Conservation (phyloP, 331 rosid species). For the Stylosanthes scabra region DNA sequence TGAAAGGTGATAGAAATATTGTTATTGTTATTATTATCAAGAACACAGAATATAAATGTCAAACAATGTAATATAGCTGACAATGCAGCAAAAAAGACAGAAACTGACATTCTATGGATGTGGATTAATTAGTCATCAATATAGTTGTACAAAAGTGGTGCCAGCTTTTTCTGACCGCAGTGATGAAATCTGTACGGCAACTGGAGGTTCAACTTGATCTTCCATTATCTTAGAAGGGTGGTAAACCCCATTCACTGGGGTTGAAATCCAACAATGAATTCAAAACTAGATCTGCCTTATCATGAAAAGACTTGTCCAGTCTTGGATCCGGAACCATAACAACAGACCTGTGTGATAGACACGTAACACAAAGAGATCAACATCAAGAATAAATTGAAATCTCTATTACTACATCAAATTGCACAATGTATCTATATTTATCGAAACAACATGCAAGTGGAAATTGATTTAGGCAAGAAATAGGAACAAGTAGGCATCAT, state of each 20-base stretch:
- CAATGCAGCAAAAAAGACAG: no score
- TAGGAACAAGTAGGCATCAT: not conserved
- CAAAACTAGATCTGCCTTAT: constrained; percentile 77
- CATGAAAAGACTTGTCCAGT: constrained; percentile 70
- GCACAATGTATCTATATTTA: constrained; percentile 5
- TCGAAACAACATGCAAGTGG: constrained; percentile 15
- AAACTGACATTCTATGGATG: constrained; percentile 6
- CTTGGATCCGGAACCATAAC: constrained; percentile 95
- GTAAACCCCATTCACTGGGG: constrained; percentile 86
- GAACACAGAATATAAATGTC: constrained; percentile 18
- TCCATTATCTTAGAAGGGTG: constrained; percentile 71
- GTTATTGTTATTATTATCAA: constrained; percentile 10
- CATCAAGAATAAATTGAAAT: constrained; percentile 12
- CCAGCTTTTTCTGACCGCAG: constrained; percentile 22
- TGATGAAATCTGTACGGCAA: not conserved
- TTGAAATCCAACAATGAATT: constrained; percentile 79
- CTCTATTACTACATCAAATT: not conserved
- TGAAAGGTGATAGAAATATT: not conserved
- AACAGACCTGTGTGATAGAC: constrained; percentile 59
- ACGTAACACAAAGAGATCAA: constrained; percentile 33
- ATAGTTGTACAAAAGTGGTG: constrained; percentile 10
- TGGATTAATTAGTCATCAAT: constrained; percentile 19
- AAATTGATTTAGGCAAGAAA: constrained; percentile 4
- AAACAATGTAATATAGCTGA: not conserved
- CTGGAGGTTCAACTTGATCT: constrained; percentile 41